Percentiles rank a stretch among this genome's conserved stretches.
These are phyloP conservation scores for Eremothecium sinecaudum DNA, from an alignment of 1,139 yeast species.

Conservation along the genomic window DNA sequence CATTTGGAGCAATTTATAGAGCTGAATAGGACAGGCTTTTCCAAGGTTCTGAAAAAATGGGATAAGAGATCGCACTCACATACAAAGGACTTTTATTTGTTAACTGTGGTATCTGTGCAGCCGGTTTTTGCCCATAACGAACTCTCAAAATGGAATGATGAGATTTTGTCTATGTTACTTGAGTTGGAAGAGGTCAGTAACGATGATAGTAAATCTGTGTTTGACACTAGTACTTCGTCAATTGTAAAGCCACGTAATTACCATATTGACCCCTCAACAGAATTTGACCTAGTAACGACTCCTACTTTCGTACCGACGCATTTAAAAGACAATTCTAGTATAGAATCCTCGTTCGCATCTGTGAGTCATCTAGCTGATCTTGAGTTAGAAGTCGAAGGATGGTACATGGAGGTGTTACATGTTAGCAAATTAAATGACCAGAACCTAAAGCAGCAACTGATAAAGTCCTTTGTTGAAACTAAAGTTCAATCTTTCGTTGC, in stretches of 20 bases:
- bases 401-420: conserved; percentile 29
- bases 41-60: conserved; percentile 94
- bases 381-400: conserved; percentile 27
- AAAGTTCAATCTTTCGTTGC: conserved; percentile 20
- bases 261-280: neutral
- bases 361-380: conserved; percentile 12
- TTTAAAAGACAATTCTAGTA: too few species aligned
- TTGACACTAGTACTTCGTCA: neutral
- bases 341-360: neutral
- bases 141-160: conserved; percentile 75
- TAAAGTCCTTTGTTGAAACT: conserved; percentile 18
- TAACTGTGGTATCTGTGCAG: conserved; percentile 90
- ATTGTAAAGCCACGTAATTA: neutral
- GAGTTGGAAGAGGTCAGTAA: conserved; percentile 82
- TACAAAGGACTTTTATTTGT: conserved; percentile 81
- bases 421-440: conserved; percentile 27
- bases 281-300: neutral
- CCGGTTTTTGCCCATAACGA: conserved; percentile 92
- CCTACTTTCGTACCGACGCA: neutral
- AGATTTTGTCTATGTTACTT: conserved; percentile 44
- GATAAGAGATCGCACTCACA: conserved; percentile 92
- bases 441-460: conserved; percentile 18
- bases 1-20: conserved; percentile 88
- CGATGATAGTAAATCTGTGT: conserved; percentile 42
- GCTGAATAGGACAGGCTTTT: conserved; percentile 88